phyloP scores from a whole-genome alignment of 441 rosid genomes.

The Omphalea diandra region DNA sequence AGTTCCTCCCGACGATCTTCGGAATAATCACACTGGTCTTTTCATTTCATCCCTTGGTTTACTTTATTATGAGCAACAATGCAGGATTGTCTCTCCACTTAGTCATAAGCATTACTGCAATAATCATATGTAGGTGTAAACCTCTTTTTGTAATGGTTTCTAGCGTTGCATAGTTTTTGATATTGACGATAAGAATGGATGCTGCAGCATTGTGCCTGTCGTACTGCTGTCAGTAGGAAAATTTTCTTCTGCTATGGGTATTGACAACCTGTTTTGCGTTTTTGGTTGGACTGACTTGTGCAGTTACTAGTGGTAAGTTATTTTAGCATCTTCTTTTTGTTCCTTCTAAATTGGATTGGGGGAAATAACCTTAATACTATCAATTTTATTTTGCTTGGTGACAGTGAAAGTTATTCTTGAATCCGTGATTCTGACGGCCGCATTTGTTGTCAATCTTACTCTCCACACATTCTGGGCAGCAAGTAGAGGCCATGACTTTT shows the following conservation, averaged over 20 bases:
- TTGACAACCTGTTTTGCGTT: slow-evolving; percentile 63
- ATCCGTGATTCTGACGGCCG: slow-evolving; percentile 58
- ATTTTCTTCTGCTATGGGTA: slow-evolving; percentile 60
- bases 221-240: slow-evolving; percentile 59
- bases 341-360: neutral
- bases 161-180: neutral
- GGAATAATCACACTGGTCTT: slow-evolving; percentile 55
- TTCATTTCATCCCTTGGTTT: slow-evolving; percentile 48
- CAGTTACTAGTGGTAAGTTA: slow-evolving; percentile 57
- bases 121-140: slow-evolving; percentile 29
- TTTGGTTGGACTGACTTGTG: slow-evolving; percentile 69
- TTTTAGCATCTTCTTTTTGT: neutral
- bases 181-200: neutral
- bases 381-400: neutral
- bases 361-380: neutral
- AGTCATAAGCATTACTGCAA: slow-evolving; percentile 48
- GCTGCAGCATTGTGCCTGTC: slow-evolving; percentile 77
- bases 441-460: slow-evolving; percentile 60
- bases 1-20: slow-evolving; percentile 58
- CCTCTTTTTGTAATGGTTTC: neutral
- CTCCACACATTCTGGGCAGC: slow-evolving; percentile 88
- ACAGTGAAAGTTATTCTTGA: slow-evolving; percentile 77
- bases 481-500: slow-evolving; percentile 70
- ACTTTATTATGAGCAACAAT: slow-evolving; percentile 42
- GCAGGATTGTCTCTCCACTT: slow-evolving; percentile 60